Evolutionary conservation across 2,329 filamentous ascomycete genomes (phyloP), one percentile per base, ranked within the genome.

Genomic region (Cadophora sp.): DNA sequence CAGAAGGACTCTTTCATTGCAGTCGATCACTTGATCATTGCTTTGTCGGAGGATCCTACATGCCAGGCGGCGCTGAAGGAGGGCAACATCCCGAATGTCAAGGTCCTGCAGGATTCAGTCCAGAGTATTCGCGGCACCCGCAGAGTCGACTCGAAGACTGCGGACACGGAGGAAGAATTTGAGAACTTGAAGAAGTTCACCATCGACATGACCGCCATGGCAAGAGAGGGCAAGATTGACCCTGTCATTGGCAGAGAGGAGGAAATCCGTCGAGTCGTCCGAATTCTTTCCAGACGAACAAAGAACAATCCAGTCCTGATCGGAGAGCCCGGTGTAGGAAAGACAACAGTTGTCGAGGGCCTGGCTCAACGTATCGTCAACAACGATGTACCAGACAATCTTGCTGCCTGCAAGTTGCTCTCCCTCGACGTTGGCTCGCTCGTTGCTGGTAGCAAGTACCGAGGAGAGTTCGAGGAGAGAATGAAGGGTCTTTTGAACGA

Each of bases 401-500:
- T 99, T 65, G 94, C 96, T 63, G 91, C 93, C 68, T 99, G 96
- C 87, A 96, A 92, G 80, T 86, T 99, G 69, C 89, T 99, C 66
- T 97, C 96, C 4, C 89, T 99, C 56, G 96, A 99, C 77, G 95
- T 99, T 59, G 96, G 96, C 75, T 92, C 95, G 27, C 85, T 99
- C 67, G 95, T 99, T 71, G 96, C 96, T 68, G 96, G 96, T 74
- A 97, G 94, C 87, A 99, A 99, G 83, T 99, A 97, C 83, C 91
- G 96, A 61, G 96, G 96, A 83, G 96, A 99, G 80, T 99, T 99
- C 69, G 96, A 99, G 80, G 96, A 99, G 85, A 89, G 96, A 75
- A 98, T 99, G 94, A 99, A 99, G 87, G 94, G 95, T 65, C 96
- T 99, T 5, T 81, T 99, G 76, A 99, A 98, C 81, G 96, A 99